phyloP scores from a whole-genome alignment of 2,329 filamentous ascomycete genomes.

The Penicillium sp. region DNA sequence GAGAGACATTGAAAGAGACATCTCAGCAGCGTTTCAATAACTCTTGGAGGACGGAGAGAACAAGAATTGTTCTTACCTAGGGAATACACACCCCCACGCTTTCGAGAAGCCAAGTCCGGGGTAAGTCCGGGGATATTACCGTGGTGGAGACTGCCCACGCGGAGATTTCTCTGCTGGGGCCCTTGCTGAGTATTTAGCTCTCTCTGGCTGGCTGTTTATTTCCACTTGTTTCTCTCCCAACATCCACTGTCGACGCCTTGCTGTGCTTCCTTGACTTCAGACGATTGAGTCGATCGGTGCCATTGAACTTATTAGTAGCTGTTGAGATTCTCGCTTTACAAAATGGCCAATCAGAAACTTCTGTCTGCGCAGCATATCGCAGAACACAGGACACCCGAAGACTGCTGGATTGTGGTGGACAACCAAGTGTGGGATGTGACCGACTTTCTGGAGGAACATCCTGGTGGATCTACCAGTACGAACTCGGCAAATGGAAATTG shows the following conservation, averaged over 20 bases:
- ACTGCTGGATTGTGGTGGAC: constrained; percentile 66
- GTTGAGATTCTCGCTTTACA: not conserved
- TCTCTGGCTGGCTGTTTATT: constrained; percentile 9
- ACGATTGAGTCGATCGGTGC: not conserved
- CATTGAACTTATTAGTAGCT: not conserved
- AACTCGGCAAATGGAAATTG: not conserved
- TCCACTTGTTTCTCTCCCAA: not conserved
- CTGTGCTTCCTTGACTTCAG: not conserved
- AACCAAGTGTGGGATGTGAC: constrained; percentile 64
- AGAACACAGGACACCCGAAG: constrained; percentile 45
- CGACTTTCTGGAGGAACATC: constrained; percentile 60
- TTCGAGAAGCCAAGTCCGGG: constrained; percentile 8
- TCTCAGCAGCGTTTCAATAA: not conserved
- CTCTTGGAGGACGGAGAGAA: not conserved
- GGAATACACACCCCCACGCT: not conserved
- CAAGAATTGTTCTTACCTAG: no score
- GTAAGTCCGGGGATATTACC: constrained; percentile 20
- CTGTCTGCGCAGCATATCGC: constrained; percentile 45
- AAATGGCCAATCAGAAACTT: constrained; percentile 30
- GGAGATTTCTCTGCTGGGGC: constrained; percentile 6
- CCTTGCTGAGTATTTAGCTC: constrained; percentile 21
- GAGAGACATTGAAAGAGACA: not conserved
- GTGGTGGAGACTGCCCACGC: constrained; percentile 13
- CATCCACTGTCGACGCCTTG: not conserved
- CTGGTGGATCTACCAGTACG: constrained; percentile 53